Evolutionary conservation across 345 rosid species (phyloP).

Genomic region (Erucastrum elatum): DNA sequence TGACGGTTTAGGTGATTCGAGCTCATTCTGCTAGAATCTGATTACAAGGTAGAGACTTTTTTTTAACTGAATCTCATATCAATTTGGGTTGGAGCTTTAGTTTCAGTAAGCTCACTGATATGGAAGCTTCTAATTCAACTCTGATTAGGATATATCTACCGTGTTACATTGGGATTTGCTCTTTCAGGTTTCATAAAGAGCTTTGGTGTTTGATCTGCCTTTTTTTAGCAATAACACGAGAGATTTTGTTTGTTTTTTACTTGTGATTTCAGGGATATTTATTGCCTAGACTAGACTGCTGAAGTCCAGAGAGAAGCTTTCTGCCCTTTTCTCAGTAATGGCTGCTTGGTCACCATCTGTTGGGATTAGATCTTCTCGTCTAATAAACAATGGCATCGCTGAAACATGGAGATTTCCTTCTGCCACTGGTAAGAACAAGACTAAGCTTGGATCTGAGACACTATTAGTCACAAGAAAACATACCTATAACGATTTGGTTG

Average conservation of each 20-base stretch:
- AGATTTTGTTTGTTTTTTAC: background rate
- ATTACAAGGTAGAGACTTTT: too few relatives aligned
- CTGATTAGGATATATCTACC: too few relatives aligned
- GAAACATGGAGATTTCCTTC: conserved; percentile 42
- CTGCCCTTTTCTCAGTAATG: conserved; percentile 40
- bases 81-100: background rate
- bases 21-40: background rate
- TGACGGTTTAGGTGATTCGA: conserved; percentile 11
- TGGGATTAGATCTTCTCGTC: conserved; percentile 40
- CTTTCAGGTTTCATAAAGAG: background rate
- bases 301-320: conserved; percentile 21
- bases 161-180: too few relatives aligned
- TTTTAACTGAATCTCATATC: background rate
- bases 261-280: conserved; percentile 23
- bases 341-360: conserved; percentile 49
- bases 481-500: conserved; percentile 27
- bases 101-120: background rate
- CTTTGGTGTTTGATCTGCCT: conserved; percentile 3
- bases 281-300: conserved; percentile 9
- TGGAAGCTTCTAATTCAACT: too few relatives aligned
- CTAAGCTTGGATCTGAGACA: conserved; percentile 28
- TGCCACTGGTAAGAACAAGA: conserved; percentile 35
- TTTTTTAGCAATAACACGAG: conserved; percentile 3
- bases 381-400: conserved; percentile 39
- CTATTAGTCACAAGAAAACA: conserved; percentile 31